Evolutionary conservation across 441 rosid species (phyloP).

Genomic region (Flueggea neowawraea): DNA sequence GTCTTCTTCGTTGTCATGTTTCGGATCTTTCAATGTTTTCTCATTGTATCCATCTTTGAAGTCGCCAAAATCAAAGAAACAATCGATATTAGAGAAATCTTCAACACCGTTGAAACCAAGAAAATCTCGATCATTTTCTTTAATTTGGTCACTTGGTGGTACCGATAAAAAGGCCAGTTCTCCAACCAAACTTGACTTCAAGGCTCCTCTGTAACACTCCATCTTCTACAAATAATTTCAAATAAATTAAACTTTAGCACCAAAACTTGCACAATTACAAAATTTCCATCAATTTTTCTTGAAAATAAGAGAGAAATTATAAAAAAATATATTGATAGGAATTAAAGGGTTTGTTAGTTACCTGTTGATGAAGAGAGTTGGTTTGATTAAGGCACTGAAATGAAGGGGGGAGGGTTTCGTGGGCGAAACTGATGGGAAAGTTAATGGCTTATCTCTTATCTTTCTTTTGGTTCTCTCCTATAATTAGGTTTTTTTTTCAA

Average conservation of each 20-base stretch:
- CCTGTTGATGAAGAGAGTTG: slow-evolving; percentile 6
- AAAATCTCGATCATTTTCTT: too few species aligned
- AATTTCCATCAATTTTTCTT: too few species aligned
- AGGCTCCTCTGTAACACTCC: slow-evolving; percentile 46
- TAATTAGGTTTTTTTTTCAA: too few species aligned
- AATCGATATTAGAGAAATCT: slow-evolving; percentile 56
- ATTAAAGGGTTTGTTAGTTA: neutral
- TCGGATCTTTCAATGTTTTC: neutral
- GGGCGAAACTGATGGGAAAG: slow-evolving; percentile 40
- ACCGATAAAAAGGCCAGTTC: slow-evolving; percentile 21
- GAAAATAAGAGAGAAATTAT: too few species aligned
- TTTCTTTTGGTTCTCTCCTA: neutral
- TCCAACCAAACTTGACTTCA: slow-evolving; percentile 40
- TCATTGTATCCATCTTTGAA: slow-evolving; percentile 12
- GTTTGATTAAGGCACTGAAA: too few species aligned
- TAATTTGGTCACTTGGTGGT: too few species aligned
- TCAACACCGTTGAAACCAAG: slow-evolving; percentile 18
- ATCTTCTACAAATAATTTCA: slow-evolving; percentile 3
- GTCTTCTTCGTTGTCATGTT: too few species aligned
- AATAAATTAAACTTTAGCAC: neutral
- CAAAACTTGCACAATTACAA: too few species aligned
- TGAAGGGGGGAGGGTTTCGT: slow-evolving; percentile 21
- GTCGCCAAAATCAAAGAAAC: slow-evolving; percentile 62
- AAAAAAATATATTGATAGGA: neutral
- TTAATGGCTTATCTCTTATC: slow-evolving; percentile 35